These are phyloP conservation scores for Fusarium floridanum DNA, from an alignment of 2,329 filamentous ascomycete species.

Conservation along the genomic window DNA sequence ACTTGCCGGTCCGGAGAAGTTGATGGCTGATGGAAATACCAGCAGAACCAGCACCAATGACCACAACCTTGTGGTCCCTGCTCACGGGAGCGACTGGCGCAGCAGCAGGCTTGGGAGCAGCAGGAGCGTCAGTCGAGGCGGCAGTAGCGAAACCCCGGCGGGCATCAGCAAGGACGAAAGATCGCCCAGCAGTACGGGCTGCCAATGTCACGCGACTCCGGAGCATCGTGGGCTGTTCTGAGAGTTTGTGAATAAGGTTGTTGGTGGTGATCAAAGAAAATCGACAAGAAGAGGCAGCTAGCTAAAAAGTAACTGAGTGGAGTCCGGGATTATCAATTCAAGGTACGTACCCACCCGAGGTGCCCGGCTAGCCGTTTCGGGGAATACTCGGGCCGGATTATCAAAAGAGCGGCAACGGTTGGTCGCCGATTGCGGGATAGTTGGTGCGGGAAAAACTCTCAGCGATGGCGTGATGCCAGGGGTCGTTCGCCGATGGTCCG, in stretches of 20 bases:
- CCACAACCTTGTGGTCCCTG: slow-evolving; percentile 71
- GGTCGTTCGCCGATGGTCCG: slow-evolving; percentile 10
- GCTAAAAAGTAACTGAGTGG: slow-evolving; percentile 25
- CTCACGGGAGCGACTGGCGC: background rate
- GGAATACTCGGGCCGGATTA: background rate
- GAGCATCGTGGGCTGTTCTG: slow-evolving; percentile 39
- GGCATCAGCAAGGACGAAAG: background rate
- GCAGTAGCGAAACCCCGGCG: slow-evolving; percentile 28
- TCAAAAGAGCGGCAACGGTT: background rate
- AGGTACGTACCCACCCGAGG: slow-evolving; percentile 26
- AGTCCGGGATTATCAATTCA: slow-evolving; percentile 14
- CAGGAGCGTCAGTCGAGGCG: slow-evolving; percentile 2
- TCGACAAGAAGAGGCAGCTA: slow-evolving; percentile 6
- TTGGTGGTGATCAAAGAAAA: slow-evolving; percentile 15
- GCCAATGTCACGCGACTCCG: slow-evolving; percentile 31
- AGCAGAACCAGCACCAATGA: slow-evolving; percentile 76
- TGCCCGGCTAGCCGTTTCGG: background rate
- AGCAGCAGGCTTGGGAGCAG: background rate
- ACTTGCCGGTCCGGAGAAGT: slow-evolving; percentile 70
- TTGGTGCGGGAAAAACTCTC: slow-evolving; percentile 1
- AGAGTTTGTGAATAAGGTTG: background rate
- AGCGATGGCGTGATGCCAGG: slow-evolving; percentile 18
- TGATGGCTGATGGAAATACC: slow-evolving; percentile 77
- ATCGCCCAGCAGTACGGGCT: slow-evolving; percentile 26
- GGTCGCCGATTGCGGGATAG: slow-evolving; percentile 13